Base-by-base conservation (phyloP, 306 rosid genomes). In the Hippophae tibetana region DNA sequence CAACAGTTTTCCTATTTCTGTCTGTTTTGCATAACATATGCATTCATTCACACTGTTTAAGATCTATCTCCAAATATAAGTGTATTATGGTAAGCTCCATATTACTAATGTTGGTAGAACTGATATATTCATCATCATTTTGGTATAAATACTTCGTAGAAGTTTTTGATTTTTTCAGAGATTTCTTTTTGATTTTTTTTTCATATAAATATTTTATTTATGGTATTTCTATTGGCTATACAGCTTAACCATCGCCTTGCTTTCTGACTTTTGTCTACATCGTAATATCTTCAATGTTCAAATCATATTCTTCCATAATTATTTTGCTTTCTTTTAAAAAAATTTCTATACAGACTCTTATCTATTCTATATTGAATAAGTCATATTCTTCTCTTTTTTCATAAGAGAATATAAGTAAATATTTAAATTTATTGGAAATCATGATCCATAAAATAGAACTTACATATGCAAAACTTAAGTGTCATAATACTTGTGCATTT, bases 1-100 rank as follows among this genome's bases (percentile, higher is more conserved):
- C 58, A 0, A 11, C 41, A 51, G 47, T 64, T 72, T 54, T 57
- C 67, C 55, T 72, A 48, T 61, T 14, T 55, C n/a, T 71, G 61
- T 55, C 41, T 66, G 70, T 76, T 69, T 66, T 82, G 79, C 96
- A 85, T 95, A 54, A 83, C 95, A 56, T 87, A 87, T 69, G 98
- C 95, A 57, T 87, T 92, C 78, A 85, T 83, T 69, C 93, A 85
- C 64, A 92, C 98, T 1, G 84, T 85, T 52, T 93, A 66, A 66
- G 98, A 92, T 77, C 81, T 92, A 52, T 87, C 96, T 68, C 98
- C 98, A 54, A 90, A 90, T 70, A 85, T 85, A 43, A 95, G 95
- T 57, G 89, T 87, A 61, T 62, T 85, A 74, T 92, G 98, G 98
- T 92, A 73, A 81, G 95, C 69, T 56, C 61, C 13, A 58, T 58